Evolutionary conservation across 306 rosid genomes (phyloP).

Genomic region (Inga oerstediana): DNA sequence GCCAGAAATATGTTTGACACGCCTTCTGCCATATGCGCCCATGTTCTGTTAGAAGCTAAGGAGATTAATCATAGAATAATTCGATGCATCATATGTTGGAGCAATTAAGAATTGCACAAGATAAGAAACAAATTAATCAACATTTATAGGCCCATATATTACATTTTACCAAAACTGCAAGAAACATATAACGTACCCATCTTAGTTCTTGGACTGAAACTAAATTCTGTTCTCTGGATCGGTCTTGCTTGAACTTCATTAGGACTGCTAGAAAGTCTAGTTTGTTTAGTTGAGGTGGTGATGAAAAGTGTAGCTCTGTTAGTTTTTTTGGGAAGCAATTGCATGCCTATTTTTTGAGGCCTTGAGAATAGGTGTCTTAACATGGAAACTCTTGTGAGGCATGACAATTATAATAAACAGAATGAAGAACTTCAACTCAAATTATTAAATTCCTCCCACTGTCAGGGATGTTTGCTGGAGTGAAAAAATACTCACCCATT

Average conservation of each 20-base stretch:
- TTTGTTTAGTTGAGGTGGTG: background rate
- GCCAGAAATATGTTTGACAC: conserved; percentile 2
- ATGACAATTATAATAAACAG: background rate
- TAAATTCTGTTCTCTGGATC: background rate
- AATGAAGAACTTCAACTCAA: background rate
- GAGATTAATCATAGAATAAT: conserved; percentile 21
- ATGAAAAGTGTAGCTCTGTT: background rate
- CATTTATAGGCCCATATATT: background rate
- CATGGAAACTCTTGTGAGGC: background rate
- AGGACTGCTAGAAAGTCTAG: background rate
- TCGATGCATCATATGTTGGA: background rate
- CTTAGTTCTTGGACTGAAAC: background rate
- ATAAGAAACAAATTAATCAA: background rate
- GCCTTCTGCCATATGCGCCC: background rate
- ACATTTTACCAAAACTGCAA: background rate
- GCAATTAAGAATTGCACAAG: background rate
- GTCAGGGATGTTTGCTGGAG: background rate
- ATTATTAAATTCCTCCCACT: background rate
- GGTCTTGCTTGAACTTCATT: background rate
- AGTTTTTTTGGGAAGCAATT: background rate
- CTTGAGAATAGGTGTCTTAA: background rate
- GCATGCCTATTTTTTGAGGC: background rate
- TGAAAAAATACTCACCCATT: background rate
- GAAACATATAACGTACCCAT: background rate
- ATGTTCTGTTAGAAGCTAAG: background rate